Percentiles rank a stretch among this genome's conserved stretches.
Evolutionary conservation across 2,329 filamentous ascomycete species (phyloP).

Genomic region (Diaporthe sp.): DNA sequence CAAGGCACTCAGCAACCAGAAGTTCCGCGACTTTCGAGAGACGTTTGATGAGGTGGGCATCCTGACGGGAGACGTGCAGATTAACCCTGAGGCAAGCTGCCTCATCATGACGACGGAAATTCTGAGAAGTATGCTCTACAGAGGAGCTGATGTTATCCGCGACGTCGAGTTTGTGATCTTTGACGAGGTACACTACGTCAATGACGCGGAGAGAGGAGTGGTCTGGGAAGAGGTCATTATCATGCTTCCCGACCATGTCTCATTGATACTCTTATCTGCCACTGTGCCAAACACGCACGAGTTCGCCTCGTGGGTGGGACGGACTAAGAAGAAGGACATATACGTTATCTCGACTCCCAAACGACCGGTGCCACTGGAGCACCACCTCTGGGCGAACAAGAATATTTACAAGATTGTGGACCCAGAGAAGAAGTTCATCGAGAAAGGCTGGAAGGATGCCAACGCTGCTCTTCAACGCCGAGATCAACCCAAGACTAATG

Average conservation of each 20-base stretch:
- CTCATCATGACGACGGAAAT: slow-evolving; percentile 99
- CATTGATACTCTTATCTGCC: slow-evolving; percentile 92
- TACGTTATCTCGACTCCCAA: slow-evolving; percentile 99
- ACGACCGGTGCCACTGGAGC: slow-evolving; percentile 92
- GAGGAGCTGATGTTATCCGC: slow-evolving; percentile 93
- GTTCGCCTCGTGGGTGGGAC: slow-evolving; percentile 97
- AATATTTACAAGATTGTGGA: slow-evolving; percentile 95
- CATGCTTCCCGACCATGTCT: slow-evolving; percentile 98
- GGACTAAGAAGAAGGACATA: slow-evolving; percentile 98
- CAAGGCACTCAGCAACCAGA: slow-evolving; percentile 98
- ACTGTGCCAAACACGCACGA: slow-evolving; percentile 98
- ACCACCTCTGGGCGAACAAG: slow-evolving; percentile 96
- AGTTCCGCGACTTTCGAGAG: slow-evolving; percentile 93
- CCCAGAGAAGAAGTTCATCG: slow-evolving; percentile 90
- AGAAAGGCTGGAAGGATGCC: slow-evolving; percentile 95
- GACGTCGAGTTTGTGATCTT: slow-evolving; percentile 99
- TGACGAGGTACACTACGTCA: slow-evolving; percentile 99
- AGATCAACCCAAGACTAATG: slow-evolving; percentile 77
- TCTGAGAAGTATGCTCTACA: slow-evolving; percentile 96
- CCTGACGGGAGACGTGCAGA: slow-evolving; percentile 96
- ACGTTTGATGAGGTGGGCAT: slow-evolving; percentile 97
- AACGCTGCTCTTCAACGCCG: slow-evolving; percentile 85
- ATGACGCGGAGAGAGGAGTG: slow-evolving; percentile 94
- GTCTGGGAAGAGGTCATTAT: slow-evolving; percentile 99
- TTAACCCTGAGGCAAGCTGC: slow-evolving; percentile 96